These are phyloP conservation scores for Geotrichum fermentans DNA, from an alignment of 1,139 yeast genomes.

Conservation along the genomic window DNA sequence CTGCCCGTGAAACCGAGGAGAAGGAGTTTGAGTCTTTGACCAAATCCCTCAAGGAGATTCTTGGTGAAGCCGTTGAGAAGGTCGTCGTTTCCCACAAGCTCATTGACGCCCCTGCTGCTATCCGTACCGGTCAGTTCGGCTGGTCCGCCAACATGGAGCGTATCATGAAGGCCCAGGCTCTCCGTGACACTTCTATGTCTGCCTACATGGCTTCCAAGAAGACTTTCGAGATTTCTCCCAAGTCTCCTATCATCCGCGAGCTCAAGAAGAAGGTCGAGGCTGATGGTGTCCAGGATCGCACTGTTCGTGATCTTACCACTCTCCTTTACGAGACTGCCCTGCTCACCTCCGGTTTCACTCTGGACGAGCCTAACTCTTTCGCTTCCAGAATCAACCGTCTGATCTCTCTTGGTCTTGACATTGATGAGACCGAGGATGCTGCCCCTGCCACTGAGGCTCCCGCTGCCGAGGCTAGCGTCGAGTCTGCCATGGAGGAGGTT, in stretches of 20 bases:
- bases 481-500: constrained; percentile 99
- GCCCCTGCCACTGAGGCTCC: constrained; percentile 47
- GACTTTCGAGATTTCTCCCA: constrained; percentile 98
- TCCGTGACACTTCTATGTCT: constrained; percentile 98
- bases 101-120: constrained; percentile 98
- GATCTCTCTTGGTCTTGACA: constrained; percentile 95
- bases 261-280: constrained; percentile 94
- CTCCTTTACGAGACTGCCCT: constrained; percentile 96
- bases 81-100: constrained; percentile 97
- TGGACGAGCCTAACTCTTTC: constrained; percentile 96
- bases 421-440: constrained; percentile 78
- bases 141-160: constrained; percentile 99
- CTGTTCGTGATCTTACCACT: constrained; percentile 95
- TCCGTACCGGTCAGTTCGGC: constrained; percentile 99
- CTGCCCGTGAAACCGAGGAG: constrained; percentile 84
- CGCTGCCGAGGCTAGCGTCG: constrained; percentile 56
- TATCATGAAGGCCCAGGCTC: constrained; percentile 99
- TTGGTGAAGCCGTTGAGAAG: constrained; percentile 98
- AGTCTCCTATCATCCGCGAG: constrained; percentile 90
- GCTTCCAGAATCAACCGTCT: constrained; percentile 98
- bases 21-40: constrained; percentile 91
- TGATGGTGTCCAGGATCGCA: constrained; percentile 96
- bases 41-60: constrained; percentile 90
- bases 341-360: constrained; percentile 96
- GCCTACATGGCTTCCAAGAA: constrained; percentile 99